Base-by-base conservation (phyloP, 306 rosid genomes). In the Mimosa pudica region DNA sequence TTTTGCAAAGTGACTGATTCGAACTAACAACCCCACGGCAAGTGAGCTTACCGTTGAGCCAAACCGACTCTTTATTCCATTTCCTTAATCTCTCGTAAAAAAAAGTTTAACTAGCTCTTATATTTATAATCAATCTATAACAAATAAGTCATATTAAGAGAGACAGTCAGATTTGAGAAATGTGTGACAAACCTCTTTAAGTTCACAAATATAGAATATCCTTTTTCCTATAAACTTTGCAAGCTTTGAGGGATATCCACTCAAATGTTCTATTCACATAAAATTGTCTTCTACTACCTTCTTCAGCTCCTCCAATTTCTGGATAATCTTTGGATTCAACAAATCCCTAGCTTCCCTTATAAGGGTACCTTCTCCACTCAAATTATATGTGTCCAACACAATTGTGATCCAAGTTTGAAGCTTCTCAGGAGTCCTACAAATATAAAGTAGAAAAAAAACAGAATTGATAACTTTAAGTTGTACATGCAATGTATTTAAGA, bases 261-360 rank as follows among this genome's bases (percentile, higher is more conserved):
- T 44, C 11, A 36, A 17, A 58, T 71, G 69, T 73, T 36, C 4
- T 63, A 47, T 78, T 88, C 86, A 95, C 99, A 95, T 79, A 88
- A 92, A 95, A 54, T 95, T 91, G 55, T 66, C 82, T 81, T 93
- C 93, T 17, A 95, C 76, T 45, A 90, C 67, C 81, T 77, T 86
- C 83, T 82, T 88, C 79, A 95, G 82, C 58, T 82, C 90, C 92
- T 90, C 96, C 61, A 93, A 77, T 83, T 95, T 92, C 78, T 82
- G 80, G 68, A 95, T 80, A 75, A 93, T 85, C 85, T 84, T 84
- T n/a, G 99, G 98, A 78, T 84, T 91, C 97, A 95, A 73, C 77
- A 95, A 79, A 88, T 95, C 97, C 82, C 94, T 89, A 24, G 99
- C 99, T 83, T 91, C 96, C 79, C 89, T 86, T n/a, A 93, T 77